Percentiles rank a stretch among this genome's conserved stretches.
Evolutionary conservation across 192 early-diverging fungal genomes (phyloP).

Genomic region (Gonapodya sp.): DNA sequence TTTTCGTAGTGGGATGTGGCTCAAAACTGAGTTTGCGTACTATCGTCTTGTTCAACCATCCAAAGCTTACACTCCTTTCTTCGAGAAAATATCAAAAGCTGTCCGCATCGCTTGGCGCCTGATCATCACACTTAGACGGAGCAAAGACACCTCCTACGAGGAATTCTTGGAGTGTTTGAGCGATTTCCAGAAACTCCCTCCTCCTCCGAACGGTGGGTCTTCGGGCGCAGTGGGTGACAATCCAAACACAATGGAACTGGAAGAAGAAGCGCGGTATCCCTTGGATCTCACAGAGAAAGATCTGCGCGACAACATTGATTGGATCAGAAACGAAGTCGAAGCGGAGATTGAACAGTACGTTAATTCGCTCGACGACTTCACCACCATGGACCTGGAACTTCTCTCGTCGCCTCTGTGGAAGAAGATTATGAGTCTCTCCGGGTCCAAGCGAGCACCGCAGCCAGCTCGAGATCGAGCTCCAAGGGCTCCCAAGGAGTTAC

Average conservation of each 20-base stretch:
- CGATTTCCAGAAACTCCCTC: neutral
- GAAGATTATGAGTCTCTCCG: neutral
- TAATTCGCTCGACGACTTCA: neutral
- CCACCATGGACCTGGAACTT: neutral
- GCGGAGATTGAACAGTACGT: neutral
- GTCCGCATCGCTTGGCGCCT: neutral
- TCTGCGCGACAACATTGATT: neutral
- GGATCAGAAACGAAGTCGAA: neutral
- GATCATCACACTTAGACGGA: neutral
- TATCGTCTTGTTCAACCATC: neutral
- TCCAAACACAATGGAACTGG: neutral
- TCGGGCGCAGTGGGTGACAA: neutral
- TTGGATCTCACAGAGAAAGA: neutral
- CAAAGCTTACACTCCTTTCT: neutral
- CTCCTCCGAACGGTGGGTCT: neutral
- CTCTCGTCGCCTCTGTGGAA: neutral
- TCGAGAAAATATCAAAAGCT: neutral
- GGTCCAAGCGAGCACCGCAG: neutral
- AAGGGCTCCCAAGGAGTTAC: neutral
- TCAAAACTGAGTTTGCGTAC: neutral
- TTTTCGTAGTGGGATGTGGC: slow-evolving; percentile 1
- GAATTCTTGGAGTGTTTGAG: neutral
- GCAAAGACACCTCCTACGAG: neutral
- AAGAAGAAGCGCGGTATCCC: neutral
- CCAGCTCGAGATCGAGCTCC: neutral